Evolutionary conservation across 73 alveolate species (phyloP).

Genomic region (Paraurostyla sp.): DNA sequence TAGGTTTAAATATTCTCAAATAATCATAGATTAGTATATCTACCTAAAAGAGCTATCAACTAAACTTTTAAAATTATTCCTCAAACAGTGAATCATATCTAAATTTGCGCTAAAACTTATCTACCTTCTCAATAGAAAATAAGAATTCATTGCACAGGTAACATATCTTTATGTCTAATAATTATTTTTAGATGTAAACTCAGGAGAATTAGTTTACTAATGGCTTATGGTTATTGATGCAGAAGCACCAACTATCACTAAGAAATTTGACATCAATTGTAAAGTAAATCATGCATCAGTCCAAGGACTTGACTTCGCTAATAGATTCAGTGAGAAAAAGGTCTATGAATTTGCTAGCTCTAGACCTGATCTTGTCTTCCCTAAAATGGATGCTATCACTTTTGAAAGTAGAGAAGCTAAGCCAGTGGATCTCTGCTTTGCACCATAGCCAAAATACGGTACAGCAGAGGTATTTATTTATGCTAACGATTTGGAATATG

Average conservation of each 20-base stretch:
- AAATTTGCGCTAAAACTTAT: constrained; percentile 49
- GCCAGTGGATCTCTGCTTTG: constrained; percentile 32
- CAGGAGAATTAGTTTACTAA: constrained; percentile 60
- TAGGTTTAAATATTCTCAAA: constrained; percentile 39
- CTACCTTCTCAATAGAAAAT: constrained; percentile 40
- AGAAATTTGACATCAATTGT: constrained; percentile 6
- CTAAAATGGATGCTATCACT: background rate
- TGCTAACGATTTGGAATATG: constrained; percentile 71
- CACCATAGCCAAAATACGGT: constrained; percentile 51
- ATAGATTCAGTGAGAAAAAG: constrained; percentile 52
- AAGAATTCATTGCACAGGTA: constrained; percentile 54
- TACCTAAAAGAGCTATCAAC: constrained; percentile 2
- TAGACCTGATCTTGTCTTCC: constrained; percentile 53
- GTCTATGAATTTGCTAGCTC: constrained; percentile 69
- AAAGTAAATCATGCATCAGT: constrained; percentile 4
- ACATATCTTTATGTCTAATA: background rate
- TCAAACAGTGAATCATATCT: constrained; percentile 29
- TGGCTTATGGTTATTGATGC: constrained; percentile 76
- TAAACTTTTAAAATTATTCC: constrained; percentile 37
- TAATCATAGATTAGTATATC: constrained; percentile 48
- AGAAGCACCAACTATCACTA: constrained; percentile 57
- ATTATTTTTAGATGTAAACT: constrained; percentile 49
- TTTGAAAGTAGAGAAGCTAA: constrained; percentile 59
- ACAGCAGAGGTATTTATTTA: constrained; percentile 62
- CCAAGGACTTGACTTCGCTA: constrained; percentile 51